Base-by-base conservation (phyloP, 345 rosid genomes). In the Acer yangbiense region DNA sequence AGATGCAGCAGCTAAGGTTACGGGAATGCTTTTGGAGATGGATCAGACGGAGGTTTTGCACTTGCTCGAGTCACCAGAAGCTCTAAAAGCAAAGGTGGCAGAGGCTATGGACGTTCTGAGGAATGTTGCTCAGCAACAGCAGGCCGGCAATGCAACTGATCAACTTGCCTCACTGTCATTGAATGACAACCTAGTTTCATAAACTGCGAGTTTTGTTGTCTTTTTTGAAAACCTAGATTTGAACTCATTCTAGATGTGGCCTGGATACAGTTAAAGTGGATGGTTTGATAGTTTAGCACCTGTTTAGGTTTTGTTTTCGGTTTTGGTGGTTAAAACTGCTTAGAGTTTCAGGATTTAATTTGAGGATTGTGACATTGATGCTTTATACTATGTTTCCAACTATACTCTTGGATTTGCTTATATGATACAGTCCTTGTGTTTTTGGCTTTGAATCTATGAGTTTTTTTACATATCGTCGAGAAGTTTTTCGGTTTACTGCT, bases 21-120 rank as follows among this genome's bases (percentile, higher is more conserved):
- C 99, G 2, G 97, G 98, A 21, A 93, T 95, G 99, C 98, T 95
- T 73, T 80, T 95, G 81, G 99, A 95, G 82, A 95, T 95, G 99
- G 99, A 95, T 48, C 97, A 93, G 83, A 90, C 99, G 0, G 98
- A 93, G 89, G 96, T 95, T 75, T 75, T 95, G 72, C 99, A 93
- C 87, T 84, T 95, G 87, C 89, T 95, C 3, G 98, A 95, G 83
- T 93, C 98, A 50, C 98, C 98, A 2, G 98, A 93, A 63, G 94
- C 98, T 75, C 90, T 95, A 66, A 93, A 87, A 79, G 81, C 93
- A 0, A 95, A 95, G 89, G 99, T 95, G 60, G 92, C 90, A 0
- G 98, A 95, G 81, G 99, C 99, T 7, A 92, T 92, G 98, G 99
- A 95, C n/a, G 99, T 95, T 50, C 88, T 93, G 72, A 90, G 91